A percentile compares a stretch with the other conserved stretches of the same genome.
Evolutionary conservation across 2,329 filamentous ascomycete species (phyloP).

Genomic region (Penicillium griseofulvum): DNA sequence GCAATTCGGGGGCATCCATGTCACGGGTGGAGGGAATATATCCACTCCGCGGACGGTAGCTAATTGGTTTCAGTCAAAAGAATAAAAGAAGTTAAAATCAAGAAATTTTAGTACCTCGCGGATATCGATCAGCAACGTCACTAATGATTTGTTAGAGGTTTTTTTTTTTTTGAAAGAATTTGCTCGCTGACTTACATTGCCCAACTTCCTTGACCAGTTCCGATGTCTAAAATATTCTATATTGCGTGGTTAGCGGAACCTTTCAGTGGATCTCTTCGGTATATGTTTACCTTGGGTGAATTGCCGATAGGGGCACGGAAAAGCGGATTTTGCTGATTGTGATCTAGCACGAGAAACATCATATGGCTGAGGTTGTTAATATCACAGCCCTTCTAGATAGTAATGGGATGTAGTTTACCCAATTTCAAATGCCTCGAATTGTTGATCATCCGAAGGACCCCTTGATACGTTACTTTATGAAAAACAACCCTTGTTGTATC

Average conservation of each 20-base stretch:
- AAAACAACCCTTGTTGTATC: background rate
- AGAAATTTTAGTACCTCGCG: slow-evolving; percentile 1
- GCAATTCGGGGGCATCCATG: slow-evolving; percentile 28
- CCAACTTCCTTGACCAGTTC: slow-evolving; percentile 19
- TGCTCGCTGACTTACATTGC: slow-evolving; percentile 12
- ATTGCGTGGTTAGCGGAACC: background rate
- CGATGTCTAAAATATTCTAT: slow-evolving; percentile 19
- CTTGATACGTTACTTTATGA: slow-evolving; percentile 4
- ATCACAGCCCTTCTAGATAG: background rate
- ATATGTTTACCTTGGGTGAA: slow-evolving; percentile 12
- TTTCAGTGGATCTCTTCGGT: background rate
- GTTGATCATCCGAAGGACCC: slow-evolving; percentile 20
- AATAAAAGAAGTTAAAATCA: background rate
- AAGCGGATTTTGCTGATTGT: slow-evolving; percentile 13
- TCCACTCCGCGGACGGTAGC: slow-evolving; percentile 22
- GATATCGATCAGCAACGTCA: slow-evolving; percentile 8
- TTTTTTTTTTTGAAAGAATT: background rate
- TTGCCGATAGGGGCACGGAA: slow-evolving; percentile 15
- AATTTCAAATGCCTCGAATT: slow-evolving; percentile 20
- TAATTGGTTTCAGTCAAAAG: slow-evolving; percentile 1
- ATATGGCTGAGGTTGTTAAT: slow-evolving; percentile 10
- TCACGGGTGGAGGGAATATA: slow-evolving; percentile 19
- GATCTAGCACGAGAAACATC: slow-evolving; percentile 18
- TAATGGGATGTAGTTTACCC: slow-evolving; percentile 7
- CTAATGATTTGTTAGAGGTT: background rate